Evolutionary conservation across 2,329 filamentous ascomycete genomes (phyloP).

Genomic region (Beauveria varroae): DNA sequence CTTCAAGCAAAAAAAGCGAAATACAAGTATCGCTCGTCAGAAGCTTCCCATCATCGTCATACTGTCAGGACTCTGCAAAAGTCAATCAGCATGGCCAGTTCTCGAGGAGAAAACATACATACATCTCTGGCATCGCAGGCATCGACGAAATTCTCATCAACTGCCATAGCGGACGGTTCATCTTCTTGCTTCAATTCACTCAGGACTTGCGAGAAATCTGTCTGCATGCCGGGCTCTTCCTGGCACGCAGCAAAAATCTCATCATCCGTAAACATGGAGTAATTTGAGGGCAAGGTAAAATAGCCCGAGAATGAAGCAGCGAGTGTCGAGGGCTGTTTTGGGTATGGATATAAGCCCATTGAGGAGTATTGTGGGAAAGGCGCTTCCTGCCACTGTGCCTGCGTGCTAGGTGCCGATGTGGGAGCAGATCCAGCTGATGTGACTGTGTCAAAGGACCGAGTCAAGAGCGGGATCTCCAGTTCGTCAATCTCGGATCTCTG

Average conservation of each 20-base stretch:
- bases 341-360: background rate
- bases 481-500: constrained; percentile 3
- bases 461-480: constrained; percentile 4
- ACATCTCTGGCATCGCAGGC: background rate
- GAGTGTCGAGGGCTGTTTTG: background rate
- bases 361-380: background rate
- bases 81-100: background rate
- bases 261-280: background rate
- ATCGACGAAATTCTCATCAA: background rate
- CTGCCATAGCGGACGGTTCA: background rate
- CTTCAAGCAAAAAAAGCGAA: background rate
- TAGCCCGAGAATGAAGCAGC: background rate
- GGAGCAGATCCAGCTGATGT: background rate
- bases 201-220: background rate
- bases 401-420: background rate
- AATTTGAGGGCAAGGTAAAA: background rate
- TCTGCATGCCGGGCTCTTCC: background rate
- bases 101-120: background rate
- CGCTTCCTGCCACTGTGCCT: background rate
- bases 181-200: background rate
- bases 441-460: constrained; percentile 3
- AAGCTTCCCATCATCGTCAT: background rate
- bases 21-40: background rate
- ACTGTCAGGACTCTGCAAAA: background rate
- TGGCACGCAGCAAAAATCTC: background rate